Conservation (phyloP, 2,329 filamentous ascomycete species). For the Stagonosporopsis vannaccii region DNA sequence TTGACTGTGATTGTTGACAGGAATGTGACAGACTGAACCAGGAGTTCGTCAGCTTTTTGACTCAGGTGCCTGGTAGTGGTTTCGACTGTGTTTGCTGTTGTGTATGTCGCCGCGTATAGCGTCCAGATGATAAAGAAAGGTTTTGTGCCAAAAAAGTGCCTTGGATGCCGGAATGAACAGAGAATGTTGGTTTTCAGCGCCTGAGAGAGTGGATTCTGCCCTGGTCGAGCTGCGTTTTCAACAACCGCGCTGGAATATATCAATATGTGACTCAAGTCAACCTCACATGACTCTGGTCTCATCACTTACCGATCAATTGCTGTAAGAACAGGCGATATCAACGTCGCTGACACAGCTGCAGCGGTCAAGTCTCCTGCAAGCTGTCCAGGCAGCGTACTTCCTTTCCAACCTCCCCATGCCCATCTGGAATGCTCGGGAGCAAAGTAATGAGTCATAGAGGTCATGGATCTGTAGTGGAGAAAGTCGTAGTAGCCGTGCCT, state of each 20-base stretch:
- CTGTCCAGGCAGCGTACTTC: constrained; percentile 16
- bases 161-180: constrained; percentile 31
- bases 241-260: constrained; percentile 33
- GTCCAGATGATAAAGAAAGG: constrained; percentile 41
- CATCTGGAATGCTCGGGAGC: background rate
- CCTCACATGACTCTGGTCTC: background rate
- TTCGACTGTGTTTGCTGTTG: constrained; percentile 35
- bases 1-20: constrained; percentile 38
- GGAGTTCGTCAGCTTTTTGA: constrained; percentile 20
- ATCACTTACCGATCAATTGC: constrained; percentile 37
- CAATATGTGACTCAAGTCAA: background rate
- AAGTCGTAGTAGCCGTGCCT: background rate
- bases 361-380: constrained; percentile 36
- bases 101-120: constrained; percentile 39
- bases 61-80: constrained; percentile 25
- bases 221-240: constrained; percentile 32
- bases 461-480: constrained; percentile 4
- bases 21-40: constrained; percentile 33
- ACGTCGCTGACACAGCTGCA: constrained; percentile 34
- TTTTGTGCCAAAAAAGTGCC: constrained; percentile 34
- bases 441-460: constrained; percentile 23
- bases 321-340: constrained; percentile 35
- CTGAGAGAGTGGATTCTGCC: constrained; percentile 22
- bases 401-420: constrained; percentile 9
- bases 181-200: constrained; percentile 29